Percentiles rank a stretch among this genome's conserved stretches.
Conservation (phyloP, 2,329 filamentous ascomycete genomes). For the Claviceps sp. region DNA sequence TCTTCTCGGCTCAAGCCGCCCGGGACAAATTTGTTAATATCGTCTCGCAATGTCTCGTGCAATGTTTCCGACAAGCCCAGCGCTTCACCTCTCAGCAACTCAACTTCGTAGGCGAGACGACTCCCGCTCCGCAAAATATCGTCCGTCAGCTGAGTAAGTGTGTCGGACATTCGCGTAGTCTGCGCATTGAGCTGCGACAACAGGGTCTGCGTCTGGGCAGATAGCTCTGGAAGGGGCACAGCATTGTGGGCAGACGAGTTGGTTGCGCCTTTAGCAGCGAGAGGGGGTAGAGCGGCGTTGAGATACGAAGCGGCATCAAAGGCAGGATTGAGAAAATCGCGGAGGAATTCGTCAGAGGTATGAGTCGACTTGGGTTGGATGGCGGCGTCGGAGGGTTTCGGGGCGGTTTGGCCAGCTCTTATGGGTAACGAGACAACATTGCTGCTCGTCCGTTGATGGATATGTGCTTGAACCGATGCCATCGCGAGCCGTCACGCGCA, state of each 20-base stretch:
- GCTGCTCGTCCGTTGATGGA: constrained; percentile 35
- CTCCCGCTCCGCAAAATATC: constrained; percentile 86
- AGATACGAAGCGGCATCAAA: constrained; percentile 82
- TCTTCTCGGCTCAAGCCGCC: constrained; percentile 25
- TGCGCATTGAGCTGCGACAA: constrained; percentile 80
- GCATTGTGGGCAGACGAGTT: constrained; percentile 16
- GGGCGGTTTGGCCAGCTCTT: constrained; percentile 25
- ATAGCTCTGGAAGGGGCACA: constrained; percentile 60
- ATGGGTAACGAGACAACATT: constrained; percentile 16
- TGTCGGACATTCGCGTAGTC: constrained; percentile 67
- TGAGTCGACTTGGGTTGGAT: constrained; percentile 43
- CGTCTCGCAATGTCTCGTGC: constrained; percentile 55
- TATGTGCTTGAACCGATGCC: constrained; percentile 18
- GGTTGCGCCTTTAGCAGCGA: constrained; percentile 33
- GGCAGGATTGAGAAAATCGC: constrained; percentile 57
- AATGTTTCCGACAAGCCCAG: constrained; percentile 67
- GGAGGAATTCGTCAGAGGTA: constrained; percentile 57
- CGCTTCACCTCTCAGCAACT: constrained; percentile 80
- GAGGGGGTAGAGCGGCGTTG: constrained; percentile 61
- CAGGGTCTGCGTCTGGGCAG: constrained; percentile 68
- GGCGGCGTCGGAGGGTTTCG: constrained; percentile 23
- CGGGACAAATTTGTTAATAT: constrained; percentile 61
- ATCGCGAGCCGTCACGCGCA: constrained; percentile 9
- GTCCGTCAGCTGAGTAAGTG: constrained; percentile 80
- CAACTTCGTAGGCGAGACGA: constrained; percentile 84